Conservation (phyloP, 345 rosid genomes). For the Odontarrhena argentea region DNA sequence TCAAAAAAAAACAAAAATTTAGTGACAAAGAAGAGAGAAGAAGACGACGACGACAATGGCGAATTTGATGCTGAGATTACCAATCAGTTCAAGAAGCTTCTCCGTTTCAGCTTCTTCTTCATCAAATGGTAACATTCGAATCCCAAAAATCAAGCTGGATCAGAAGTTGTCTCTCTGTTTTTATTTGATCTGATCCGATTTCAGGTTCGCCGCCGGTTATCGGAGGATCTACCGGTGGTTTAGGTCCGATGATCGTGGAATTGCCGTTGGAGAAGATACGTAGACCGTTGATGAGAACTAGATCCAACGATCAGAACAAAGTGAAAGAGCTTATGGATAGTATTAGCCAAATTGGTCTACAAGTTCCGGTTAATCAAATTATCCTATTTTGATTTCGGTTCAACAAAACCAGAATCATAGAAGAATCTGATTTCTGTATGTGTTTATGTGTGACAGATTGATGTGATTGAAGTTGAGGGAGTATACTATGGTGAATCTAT, state of each 20-base stretch:
- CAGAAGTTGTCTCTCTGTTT: background rate
- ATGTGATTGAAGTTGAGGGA: conserved; percentile 95
- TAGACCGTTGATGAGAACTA: conserved; percentile 84
- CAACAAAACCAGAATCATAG: background rate
- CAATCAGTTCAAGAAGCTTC: conserved; percentile 52
- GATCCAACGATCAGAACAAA: conserved; percentile 78
- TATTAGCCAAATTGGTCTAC: conserved; percentile 75
- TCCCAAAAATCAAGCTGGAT: background rate
- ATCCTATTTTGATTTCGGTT: background rate
- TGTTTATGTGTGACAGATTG: conserved; percentile 60
- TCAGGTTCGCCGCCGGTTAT: conserved; percentile 44
- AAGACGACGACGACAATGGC: conserved; percentile 50
- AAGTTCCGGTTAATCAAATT: conserved; percentile 67
- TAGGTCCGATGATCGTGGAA: conserved; percentile 71
- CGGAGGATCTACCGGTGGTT: conserved; percentile 37
- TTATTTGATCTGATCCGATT: background rate
- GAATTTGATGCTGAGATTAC: conserved; percentile 51
- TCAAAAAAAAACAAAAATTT: background rate
- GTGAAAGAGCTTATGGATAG: conserved; percentile 88
- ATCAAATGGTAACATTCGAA: conserved; percentile 54
- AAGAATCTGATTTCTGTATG: background rate
- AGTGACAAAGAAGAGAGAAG: background rate
- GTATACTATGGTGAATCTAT: conserved; percentile 63
- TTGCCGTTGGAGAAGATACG: conserved; percentile 74
- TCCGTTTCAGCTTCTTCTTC: conserved; percentile 60